A percentile compares a stretch with the other conserved stretches of the same genome.
Conservation (phyloP, 208 protist genomes). For the Trypanosoma brucei region DNA sequence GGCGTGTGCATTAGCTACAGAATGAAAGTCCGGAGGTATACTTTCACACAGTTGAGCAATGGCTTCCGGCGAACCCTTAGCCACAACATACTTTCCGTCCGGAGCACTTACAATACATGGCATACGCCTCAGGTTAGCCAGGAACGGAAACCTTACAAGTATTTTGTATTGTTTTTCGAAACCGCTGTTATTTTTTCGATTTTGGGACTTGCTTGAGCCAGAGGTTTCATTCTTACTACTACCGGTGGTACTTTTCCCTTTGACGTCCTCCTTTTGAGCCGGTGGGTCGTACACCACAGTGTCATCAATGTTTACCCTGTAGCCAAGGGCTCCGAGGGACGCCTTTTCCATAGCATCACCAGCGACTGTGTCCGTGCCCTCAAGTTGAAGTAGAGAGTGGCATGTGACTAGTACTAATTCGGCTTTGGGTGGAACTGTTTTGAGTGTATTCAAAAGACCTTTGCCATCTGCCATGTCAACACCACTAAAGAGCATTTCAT, state of each 20-base stretch:
- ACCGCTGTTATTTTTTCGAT: slow-evolving; percentile 20
- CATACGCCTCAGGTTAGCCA: slow-evolving; percentile 95
- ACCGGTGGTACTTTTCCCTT: slow-evolving; percentile 9
- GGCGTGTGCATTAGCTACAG: slow-evolving; percentile 73
- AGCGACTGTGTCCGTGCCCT: slow-evolving; percentile 73
- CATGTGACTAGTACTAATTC: slow-evolving; percentile 87
- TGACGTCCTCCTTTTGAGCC: slow-evolving; percentile 18
- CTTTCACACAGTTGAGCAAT: slow-evolving; percentile 81
- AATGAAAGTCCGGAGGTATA: slow-evolving; percentile 83
- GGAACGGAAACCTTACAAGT: slow-evolving; percentile 92
- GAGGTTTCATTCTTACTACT: background rate
- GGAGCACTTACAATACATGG: slow-evolving; percentile 74
- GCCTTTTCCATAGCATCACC: slow-evolving; percentile 97
- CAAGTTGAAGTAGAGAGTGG: slow-evolving; percentile 86
- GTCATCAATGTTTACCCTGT: slow-evolving; percentile 68
- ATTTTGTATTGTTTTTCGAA: slow-evolving; percentile 59
- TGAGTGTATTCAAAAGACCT: slow-evolving; percentile 71
- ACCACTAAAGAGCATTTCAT: slow-evolving; percentile 92
- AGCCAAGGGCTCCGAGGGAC: slow-evolving; percentile 85
- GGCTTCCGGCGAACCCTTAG: slow-evolving; percentile 96
- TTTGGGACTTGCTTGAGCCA: background rate
- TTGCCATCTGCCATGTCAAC: slow-evolving; percentile 90
- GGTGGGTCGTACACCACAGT: slow-evolving; percentile 63
- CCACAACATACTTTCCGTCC: slow-evolving; percentile 73
- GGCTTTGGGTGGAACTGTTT: slow-evolving; percentile 56